These are phyloP conservation scores for Ambispora gerdemannii DNA, from an alignment of 192 early-diverging fungal species.

Conservation along the genomic window DNA sequence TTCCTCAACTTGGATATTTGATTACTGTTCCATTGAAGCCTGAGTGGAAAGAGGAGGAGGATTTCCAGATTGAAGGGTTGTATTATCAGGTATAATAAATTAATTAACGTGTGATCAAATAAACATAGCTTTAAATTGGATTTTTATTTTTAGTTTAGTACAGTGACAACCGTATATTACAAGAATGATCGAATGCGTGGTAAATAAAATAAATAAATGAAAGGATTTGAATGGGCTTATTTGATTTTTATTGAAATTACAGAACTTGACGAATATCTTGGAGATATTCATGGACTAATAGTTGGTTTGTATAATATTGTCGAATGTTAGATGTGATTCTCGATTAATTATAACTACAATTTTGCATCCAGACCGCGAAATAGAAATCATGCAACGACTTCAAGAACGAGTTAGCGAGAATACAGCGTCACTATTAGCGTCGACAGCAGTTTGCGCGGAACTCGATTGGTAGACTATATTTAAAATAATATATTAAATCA, in stretches of 20 bases:
- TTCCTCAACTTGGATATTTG: slow-evolving; percentile 77
- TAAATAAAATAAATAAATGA: slow-evolving; percentile 26
- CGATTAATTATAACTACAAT: too few species aligned
- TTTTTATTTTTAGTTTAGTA: slow-evolving; percentile 58
- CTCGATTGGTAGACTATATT: slow-evolving; percentile 66
- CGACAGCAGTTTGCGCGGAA: slow-evolving; percentile 51
- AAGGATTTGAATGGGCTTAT: too few species aligned
- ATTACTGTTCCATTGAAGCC: slow-evolving; percentile 61
- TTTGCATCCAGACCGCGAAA: slow-evolving; percentile 79
- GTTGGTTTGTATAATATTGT: slow-evolving; percentile 53
- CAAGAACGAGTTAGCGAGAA: slow-evolving; percentile 55
- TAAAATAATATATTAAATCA: too few species aligned
- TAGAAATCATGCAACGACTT: slow-evolving; percentile 74
- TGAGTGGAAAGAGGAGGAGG: slow-evolving; percentile 45
- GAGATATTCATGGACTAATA: slow-evolving; percentile 83
- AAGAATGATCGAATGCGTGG: slow-evolving; percentile 60
- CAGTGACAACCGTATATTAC: slow-evolving; percentile 63
- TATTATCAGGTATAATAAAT: slow-evolving; percentile 51
- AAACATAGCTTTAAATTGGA: too few species aligned
- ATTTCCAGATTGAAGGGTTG: slow-evolving; percentile 49
- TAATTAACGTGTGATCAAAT: too few species aligned
- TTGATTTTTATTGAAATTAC: slow-evolving; percentile 1
- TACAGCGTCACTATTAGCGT: slow-evolving; percentile 35
- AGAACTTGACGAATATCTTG: slow-evolving; percentile 76
- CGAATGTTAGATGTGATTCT: too few species aligned